A percentile compares a stretch with the other conserved stretches of the same genome.
These are phyloP conservation scores for Wallacemonas sp. DNA, from an alignment of 208 protist genomes.

Conservation along the genomic window DNA sequence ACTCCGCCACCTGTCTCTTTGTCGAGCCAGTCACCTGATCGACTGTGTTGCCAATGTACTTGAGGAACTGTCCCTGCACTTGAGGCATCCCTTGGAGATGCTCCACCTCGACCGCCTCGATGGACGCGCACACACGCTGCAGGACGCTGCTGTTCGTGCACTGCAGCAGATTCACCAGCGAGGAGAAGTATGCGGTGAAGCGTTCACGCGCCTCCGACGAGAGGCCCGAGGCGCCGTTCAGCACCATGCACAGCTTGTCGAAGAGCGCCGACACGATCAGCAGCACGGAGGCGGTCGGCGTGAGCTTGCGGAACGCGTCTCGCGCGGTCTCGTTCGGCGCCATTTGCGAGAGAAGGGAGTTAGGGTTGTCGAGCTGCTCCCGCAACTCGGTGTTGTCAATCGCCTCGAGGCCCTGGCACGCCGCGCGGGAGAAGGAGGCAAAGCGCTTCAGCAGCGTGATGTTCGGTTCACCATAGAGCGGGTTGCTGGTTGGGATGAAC, in stretches of 20 bases:
- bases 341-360: constrained; percentile 6
- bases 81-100: constrained; percentile 55
- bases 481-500: constrained; percentile 38
- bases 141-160: constrained; percentile 63
- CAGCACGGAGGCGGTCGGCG: constrained; percentile 60
- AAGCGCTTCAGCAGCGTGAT: constrained; percentile 66
- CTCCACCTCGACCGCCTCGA: constrained; percentile 78
- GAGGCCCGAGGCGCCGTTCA: constrained; percentile 37
- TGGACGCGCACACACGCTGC: constrained; percentile 78
- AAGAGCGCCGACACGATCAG: constrained; percentile 79
- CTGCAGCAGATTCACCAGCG: constrained; percentile 73
- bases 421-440: constrained; percentile 43
- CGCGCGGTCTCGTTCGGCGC: constrained; percentile 18
- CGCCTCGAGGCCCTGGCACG: constrained; percentile 57
- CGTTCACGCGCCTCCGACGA: constrained; percentile 32
- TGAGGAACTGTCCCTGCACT: constrained; percentile 61
- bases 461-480: constrained; percentile 48
- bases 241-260: constrained; percentile 71
- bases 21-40: constrained; percentile 50
- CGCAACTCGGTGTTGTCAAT: constrained; percentile 53
- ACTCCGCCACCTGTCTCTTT: constrained; percentile 78
- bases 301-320: constrained; percentile 41
- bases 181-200: constrained; percentile 81
- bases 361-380: constrained; percentile 36
- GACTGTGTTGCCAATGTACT: constrained; percentile 63